Evolutionary conservation across 2,329 filamentous ascomycete species (phyloP).

Genomic region (Colletotrichum siamense): DNA sequence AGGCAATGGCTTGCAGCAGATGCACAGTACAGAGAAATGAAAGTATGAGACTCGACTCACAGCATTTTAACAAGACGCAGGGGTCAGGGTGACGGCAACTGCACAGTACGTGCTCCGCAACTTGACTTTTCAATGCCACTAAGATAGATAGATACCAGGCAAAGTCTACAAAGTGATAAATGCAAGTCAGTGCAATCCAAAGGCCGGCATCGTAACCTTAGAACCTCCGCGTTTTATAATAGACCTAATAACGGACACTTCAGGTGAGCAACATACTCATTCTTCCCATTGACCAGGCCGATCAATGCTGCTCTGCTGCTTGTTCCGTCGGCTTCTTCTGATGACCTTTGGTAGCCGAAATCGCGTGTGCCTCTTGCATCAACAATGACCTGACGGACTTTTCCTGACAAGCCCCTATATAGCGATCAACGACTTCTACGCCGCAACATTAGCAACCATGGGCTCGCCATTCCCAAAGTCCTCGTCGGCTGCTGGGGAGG

Average conservation of each 20-base stretch:
- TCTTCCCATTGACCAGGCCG: background rate
- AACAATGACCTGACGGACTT: background rate
- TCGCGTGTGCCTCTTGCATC: background rate
- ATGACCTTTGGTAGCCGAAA: background rate
- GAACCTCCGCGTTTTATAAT: background rate
- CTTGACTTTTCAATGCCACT: background rate
- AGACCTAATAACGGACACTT: background rate
- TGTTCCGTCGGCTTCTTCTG: background rate
- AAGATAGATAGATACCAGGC: background rate
- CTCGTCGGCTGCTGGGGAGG: conserved; percentile 77
- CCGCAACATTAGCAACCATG: conserved; percentile 38
- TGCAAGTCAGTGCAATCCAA: background rate
- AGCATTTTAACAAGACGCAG: background rate
- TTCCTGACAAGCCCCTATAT: background rate
- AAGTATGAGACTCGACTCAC: background rate
- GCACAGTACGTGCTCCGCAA: conserved; percentile 6
- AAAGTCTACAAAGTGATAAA: background rate
- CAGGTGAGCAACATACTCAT: background rate
- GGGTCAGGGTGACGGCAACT: background rate
- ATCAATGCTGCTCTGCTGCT: background rate
- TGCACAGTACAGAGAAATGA: background rate
- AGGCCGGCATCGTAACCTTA: background rate
- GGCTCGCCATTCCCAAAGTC: conserved; percentile 79
- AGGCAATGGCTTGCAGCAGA: background rate
- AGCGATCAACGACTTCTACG: background rate